Conservation (phyloP, 2,329 filamentous ascomycete species). For the Aspergillus versicolor region DNA sequence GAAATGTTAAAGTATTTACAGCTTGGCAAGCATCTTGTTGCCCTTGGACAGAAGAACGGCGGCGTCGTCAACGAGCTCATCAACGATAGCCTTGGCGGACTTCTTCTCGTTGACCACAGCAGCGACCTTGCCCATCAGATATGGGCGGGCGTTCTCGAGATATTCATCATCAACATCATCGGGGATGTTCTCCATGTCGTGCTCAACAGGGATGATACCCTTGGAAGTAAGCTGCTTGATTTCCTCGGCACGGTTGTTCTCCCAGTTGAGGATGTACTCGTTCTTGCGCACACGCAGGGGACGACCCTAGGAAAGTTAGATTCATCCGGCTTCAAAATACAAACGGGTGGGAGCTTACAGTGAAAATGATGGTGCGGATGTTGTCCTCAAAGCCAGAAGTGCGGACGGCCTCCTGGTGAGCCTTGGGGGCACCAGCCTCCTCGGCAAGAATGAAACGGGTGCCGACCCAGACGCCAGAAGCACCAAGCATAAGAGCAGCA, state of each 20-base stretch:
- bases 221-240: slow-evolving; percentile 89
- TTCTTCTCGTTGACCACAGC: slow-evolving; percentile 93
- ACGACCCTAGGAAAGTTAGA: slow-evolving; percentile 58
- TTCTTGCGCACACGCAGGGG: slow-evolving; percentile 93
- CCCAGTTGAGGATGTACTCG: slow-evolving; percentile 93
- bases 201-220: slow-evolving; percentile 90
- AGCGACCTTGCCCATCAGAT: slow-evolving; percentile 94
- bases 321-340: background rate
- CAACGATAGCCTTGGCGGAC: slow-evolving; percentile 84
- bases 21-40: slow-evolving; percentile 66
- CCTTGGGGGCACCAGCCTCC: slow-evolving; percentile 88
- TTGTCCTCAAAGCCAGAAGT: slow-evolving; percentile 95
- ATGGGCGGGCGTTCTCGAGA: slow-evolving; percentile 87
- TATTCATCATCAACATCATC: slow-evolving; percentile 75
- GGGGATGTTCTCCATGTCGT: slow-evolving; percentile 82
- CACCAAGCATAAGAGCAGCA: slow-evolving; percentile 88
- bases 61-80: slow-evolving; percentile 88
- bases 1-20: slow-evolving; percentile 50
- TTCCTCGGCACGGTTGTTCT: slow-evolving; percentile 83
- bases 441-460: slow-evolving; percentile 92
- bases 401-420: slow-evolving; percentile 92
- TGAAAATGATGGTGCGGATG: slow-evolving; percentile 97
- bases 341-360: slow-evolving; percentile 41
- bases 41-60: slow-evolving; percentile 68
- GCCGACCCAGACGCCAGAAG: slow-evolving; percentile 91